A percentile compares a stretch with the other conserved stretches of the same genome.
Conservation (phyloP, 345 rosid genomes). For the Odontarrhena argentea region DNA sequence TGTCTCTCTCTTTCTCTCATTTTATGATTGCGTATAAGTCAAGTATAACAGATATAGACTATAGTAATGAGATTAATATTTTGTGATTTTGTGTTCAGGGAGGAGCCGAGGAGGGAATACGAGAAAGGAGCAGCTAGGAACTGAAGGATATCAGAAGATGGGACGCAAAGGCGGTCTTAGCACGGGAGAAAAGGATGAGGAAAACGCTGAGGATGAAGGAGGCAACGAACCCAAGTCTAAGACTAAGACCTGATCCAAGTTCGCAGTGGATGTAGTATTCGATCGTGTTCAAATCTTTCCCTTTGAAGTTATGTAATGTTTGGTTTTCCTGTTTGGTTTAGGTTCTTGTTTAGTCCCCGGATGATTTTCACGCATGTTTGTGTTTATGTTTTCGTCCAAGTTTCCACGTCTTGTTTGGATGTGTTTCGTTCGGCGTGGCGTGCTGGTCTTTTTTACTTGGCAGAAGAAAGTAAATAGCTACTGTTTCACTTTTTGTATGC, state of each 20-base stretch:
- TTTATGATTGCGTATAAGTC: not conserved
- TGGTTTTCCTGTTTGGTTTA: not conserved
- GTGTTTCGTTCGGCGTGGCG: not conserved
- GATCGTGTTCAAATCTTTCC: not conserved
- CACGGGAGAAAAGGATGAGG: slow-evolving; percentile 44
- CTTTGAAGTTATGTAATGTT: slow-evolving; percentile 4
- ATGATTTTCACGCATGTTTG: slow-evolving; percentile 18
- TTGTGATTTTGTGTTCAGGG: slow-evolving; percentile 38
- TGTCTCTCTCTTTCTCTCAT: slow-evolving; percentile 1
- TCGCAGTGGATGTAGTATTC: not conserved
- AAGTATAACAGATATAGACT: too few relatives aligned
- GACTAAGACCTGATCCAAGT: slow-evolving; percentile 29
- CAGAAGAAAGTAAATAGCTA: too few relatives aligned
- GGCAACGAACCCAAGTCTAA: slow-evolving; percentile 47
- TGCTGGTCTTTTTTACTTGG: too few relatives aligned
- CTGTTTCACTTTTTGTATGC: too few relatives aligned
- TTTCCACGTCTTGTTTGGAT: not conserved
- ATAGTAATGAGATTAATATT: not conserved
- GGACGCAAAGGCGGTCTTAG: slow-evolving; percentile 57
- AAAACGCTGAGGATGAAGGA: slow-evolving; percentile 44
- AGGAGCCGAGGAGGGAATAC: slow-evolving; percentile 65
- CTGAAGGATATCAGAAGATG: slow-evolving; percentile 67
- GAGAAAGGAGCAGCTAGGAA: slow-evolving; percentile 60
- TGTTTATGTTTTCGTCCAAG: slow-evolving; percentile 2
- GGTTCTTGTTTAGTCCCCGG: slow-evolving; percentile 9